Evolutionary conservation across 768 basidiomycete genomes (phyloP).

Genomic region (Neoboletus brunneissimus): DNA sequence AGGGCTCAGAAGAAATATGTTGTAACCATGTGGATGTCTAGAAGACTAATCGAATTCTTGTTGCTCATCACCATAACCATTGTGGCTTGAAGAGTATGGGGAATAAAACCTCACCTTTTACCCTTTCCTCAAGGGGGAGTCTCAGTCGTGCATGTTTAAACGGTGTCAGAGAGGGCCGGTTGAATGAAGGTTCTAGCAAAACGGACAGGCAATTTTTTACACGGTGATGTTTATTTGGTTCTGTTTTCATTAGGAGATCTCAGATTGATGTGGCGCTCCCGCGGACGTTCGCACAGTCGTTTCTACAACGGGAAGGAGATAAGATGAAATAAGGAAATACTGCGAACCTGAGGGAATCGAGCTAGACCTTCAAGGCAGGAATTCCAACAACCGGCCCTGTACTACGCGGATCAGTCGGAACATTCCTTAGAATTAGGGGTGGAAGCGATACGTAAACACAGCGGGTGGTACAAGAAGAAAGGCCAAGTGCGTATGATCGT

Average conservation of each 20-base stretch:
- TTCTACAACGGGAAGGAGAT: not conserved
- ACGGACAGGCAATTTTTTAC: not conserved
- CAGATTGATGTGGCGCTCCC: not conserved
- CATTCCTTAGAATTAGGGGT: slow-evolving; percentile 7
- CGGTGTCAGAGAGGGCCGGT: not conserved
- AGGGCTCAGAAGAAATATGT: slow-evolving; percentile 30
- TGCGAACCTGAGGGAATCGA: not conserved
- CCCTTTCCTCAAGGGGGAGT: not conserved
- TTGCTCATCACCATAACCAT: slow-evolving; percentile 48
- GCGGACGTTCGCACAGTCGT: not conserved
- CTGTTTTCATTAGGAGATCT: slow-evolving; percentile 8
- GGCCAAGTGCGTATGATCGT: slow-evolving; percentile 4
- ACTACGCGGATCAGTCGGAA: not conserved
- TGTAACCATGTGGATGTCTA: slow-evolving; percentile 78
- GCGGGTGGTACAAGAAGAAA: slow-evolving; percentile 17
- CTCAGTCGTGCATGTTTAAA: not conserved
- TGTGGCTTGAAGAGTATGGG: not conserved
- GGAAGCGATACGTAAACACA: slow-evolving; percentile 7
- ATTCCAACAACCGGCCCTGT: not conserved
- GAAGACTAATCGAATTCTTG: slow-evolving; percentile 90
- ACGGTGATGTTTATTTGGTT: slow-evolving; percentile 9
- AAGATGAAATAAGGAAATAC: slow-evolving; percentile 1
- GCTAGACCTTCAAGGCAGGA: not conserved
- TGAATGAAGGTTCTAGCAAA: too few relatives aligned
- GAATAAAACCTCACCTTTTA: slow-evolving; percentile 13